Evolutionary conservation across 768 basidiomycete species (phyloP), one percentile per base, ranked within the genome.

Genomic region (Termitomyces bulborhizus): DNA sequence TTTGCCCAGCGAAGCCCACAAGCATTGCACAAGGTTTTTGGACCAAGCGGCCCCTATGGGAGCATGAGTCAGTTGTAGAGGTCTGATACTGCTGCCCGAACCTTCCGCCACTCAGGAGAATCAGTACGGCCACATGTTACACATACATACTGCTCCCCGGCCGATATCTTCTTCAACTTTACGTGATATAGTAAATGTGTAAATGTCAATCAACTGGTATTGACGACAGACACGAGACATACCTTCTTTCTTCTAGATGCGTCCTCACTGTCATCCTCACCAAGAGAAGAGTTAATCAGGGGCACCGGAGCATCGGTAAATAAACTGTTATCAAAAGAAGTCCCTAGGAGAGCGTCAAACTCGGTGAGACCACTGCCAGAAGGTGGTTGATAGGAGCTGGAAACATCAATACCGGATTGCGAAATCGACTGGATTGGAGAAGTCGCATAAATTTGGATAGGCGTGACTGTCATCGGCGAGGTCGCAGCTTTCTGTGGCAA

Each of bases 31-130:
- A 98, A 73, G n/a, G 96, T 97, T 73, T 98, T 99, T 1, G 96
- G 93, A 36, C 96, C 96, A 53, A 83, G 78, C 1, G 96, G 96
- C 11, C 96, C 96, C 90, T 90, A 60, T 5, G 44, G 32, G 49
- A 57, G 32, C 48, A 37, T 56, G 37, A 56, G 51, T 27, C 26
- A 26, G 56, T 36, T 46, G 54, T 24, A 55, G 53, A 27, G 7
- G 39, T 21, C 29, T n/a, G 32, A 45, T 46, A 11, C n/a, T 32
- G 34, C 7, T 34, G 8, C 18, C 60, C 69, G 21, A 26, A 75
- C 91, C 80, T 93, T 95, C 63, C 96, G 82, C 96, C 96, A 99
- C 72, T 99, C 96, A 0, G 97, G 95, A 41, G 93, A 95, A 69
- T 94, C 92, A 1, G 95, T 98, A 56, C 93, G 79, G 16, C 97